These are phyloP conservation scores for Ustilago sp. DNA, from an alignment of 1,284 basidiomycete genomes.

Conservation along the genomic window DNA sequence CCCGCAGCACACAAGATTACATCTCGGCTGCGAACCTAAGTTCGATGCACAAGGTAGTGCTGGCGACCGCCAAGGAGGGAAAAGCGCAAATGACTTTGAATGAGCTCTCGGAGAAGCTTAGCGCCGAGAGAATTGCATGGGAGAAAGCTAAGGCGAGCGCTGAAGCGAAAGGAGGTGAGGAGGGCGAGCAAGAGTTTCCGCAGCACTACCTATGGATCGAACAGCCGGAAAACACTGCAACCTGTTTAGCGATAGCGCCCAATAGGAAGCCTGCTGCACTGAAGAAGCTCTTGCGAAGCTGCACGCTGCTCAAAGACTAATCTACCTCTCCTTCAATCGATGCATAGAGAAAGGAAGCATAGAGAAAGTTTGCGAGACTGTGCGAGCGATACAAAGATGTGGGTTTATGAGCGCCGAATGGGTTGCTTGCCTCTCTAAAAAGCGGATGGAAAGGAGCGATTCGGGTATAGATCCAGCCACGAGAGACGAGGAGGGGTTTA, in stretches of 20 bases:
- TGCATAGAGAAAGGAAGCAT: not conserved
- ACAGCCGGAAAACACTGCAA: constrained; percentile 74
- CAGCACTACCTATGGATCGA: constrained; percentile 74
- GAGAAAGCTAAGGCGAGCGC: constrained; percentile 13
- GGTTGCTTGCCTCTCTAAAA: not conserved
- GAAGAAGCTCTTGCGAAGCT: constrained; percentile 70
- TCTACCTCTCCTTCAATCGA: not conserved
- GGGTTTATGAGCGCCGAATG: constrained; percentile 19
- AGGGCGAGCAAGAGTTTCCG: constrained; percentile 52
- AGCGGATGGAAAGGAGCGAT: constrained; percentile 1
- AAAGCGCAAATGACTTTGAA: constrained; percentile 53
- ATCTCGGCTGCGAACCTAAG: constrained; percentile 38
- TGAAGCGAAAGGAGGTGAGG: not conserved
- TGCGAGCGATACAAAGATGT: constrained; percentile 12
- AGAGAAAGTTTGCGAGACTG: not conserved
- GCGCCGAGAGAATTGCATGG: constrained; percentile 31
- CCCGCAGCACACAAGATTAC: constrained; percentile 44
- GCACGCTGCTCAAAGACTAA: constrained; percentile 71
- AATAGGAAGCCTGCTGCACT: constrained; percentile 72
- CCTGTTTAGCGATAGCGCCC: constrained; percentile 74
- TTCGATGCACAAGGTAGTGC: constrained; percentile 66
- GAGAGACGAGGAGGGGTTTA: constrained; percentile 1
- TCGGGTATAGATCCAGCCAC: not conserved
- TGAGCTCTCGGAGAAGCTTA: constrained; percentile 65
- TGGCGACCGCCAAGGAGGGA: constrained; percentile 57